Percentiles rank a stretch among this genome's conserved stretches.
These are phyloP conservation scores for Neoascochyta sp. DNA, from an alignment of 2,329 filamentous ascomycete species.

Conservation along the genomic window DNA sequence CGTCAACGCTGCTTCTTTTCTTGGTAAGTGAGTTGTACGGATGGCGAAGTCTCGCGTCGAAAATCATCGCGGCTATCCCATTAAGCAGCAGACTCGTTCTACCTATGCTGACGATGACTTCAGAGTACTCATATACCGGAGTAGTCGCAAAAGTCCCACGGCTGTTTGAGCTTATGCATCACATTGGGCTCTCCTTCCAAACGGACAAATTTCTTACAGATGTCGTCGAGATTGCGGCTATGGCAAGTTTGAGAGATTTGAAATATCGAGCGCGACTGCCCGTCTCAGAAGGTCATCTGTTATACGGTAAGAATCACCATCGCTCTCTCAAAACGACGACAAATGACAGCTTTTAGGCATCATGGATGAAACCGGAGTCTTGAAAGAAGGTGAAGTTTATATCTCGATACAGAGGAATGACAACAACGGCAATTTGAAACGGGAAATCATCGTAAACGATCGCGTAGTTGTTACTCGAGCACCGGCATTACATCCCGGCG, in stretches of 20 bases:
- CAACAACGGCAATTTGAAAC: constrained; percentile 13
- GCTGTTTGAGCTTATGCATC: constrained; percentile 58
- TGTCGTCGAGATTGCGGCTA: constrained; percentile 64
- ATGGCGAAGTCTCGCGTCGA: no score
- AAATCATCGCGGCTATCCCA: no score
- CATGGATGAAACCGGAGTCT: constrained; percentile 72
- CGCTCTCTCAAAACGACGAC: no score
- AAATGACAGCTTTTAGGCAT: no score
- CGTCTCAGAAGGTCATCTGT: constrained; percentile 65
- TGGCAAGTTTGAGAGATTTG: constrained; percentile 67
- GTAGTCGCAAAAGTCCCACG: constrained; percentile 57
- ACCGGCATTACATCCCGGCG: constrained; percentile 76
- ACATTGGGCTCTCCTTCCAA: constrained; percentile 61
- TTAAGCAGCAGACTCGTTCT: not conserved
- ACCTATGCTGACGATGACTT: no score
- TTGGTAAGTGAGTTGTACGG: constrained; percentile 38
- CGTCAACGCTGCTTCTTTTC: constrained; percentile 62
- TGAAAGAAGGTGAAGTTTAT: constrained; percentile 66
- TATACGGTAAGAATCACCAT: no score
- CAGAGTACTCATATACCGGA: constrained; percentile 57
- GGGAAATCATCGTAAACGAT: constrained; percentile 18
- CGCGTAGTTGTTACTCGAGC: constrained; percentile 68
- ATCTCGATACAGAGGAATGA: constrained; percentile 53
- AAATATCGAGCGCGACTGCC: constrained; percentile 78
- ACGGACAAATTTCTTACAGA: constrained; percentile 67